Evolutionary conservation across 495 filamentous ascomycete species (phyloP), one percentile per base, ranked within the genome.

Genomic region (Astrocystis sublimbata): DNA sequence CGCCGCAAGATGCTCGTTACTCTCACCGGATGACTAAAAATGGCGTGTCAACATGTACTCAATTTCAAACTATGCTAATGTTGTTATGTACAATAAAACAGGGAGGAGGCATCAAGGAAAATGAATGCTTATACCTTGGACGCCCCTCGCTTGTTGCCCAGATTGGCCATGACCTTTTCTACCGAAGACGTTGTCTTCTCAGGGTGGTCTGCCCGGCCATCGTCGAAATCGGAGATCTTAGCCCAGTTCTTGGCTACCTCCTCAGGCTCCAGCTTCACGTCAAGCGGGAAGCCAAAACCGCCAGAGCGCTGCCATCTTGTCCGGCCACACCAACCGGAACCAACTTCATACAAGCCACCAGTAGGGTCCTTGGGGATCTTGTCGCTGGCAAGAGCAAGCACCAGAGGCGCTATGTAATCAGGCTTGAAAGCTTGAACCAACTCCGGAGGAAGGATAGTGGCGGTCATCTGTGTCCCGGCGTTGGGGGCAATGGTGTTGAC

Each of bases 361-460:
- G 92, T 97, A 12, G 86, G 84, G 65, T 91, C 87, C 64, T 88
- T 85, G 28, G 93, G 93, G 23, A 90, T 81, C 71, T 90, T 90
- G 77, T 98, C 94, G 57, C 91, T 94, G 80, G 85, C 89, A 42
- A 98, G 88, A 33, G 92, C 86, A 28, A 90, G 88, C 49, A 98
- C 93, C 41, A 97, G 74, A 47, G 94, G 94, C 45, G 94, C 94
- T 76, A 98, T 93, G 74, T 98, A 97, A 68, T 97, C 94, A 45
- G 94, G 94, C 88, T 98, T 98, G 86, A 98, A 96, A 36, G 94
- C 96, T 81, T 97, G 93, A 43, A 98, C 92, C 81, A 98, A 88
- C 78, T 98, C 94, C 70, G 97, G 92, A 38, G 94, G 96, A 79
- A 98, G 88, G 78, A 98, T 92, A 57, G 90, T 93, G 60, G 88